Percentiles rank a stretch among this genome's conserved stretches.
Evolutionary conservation across 805 yeast species (phyloP).

Genomic region (Lipomyces mesembrius): DNA sequence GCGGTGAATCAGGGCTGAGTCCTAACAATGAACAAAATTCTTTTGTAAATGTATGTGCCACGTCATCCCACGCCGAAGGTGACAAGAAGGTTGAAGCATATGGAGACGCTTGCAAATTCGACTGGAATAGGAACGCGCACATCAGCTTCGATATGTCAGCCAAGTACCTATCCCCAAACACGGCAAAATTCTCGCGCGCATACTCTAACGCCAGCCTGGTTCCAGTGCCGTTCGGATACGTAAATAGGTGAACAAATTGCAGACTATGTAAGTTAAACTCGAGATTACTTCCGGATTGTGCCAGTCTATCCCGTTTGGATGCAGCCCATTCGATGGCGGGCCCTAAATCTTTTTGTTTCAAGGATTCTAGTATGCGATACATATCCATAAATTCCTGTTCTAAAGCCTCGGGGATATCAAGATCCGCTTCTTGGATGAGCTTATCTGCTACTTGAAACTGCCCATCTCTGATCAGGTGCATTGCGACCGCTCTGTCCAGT

Average conservation of each 20-base stretch:
- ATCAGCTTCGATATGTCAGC: conserved; percentile 53
- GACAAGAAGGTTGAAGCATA: conserved; percentile 40
- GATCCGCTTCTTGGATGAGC: conserved; percentile 42
- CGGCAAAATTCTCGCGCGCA: conserved; percentile 50
- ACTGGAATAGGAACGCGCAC: conserved; percentile 46
- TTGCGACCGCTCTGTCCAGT: conserved; percentile 52
- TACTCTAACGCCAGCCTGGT: conserved; percentile 49
- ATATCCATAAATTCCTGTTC: conserved; percentile 50
- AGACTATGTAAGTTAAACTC: conserved; percentile 54
- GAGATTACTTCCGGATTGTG: conserved; percentile 49
- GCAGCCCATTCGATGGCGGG: conserved; percentile 59
- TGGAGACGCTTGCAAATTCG: conserved; percentile 38
- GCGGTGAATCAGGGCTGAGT: conserved; percentile 58
- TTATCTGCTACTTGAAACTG: conserved; percentile 48
- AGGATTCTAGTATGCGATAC: conserved; percentile 50
- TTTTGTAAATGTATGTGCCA: conserved; percentile 49
- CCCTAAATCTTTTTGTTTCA: conserved; percentile 47
- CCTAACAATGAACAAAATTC: conserved; percentile 58
- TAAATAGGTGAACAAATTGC: conserved; percentile 48
- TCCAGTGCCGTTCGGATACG: conserved; percentile 10
- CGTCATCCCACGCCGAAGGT: conserved; percentile 43
- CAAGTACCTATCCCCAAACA: conserved; percentile 50
- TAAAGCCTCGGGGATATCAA: conserved; percentile 42
- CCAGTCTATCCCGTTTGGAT: conserved; percentile 41
- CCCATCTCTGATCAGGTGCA: conserved; percentile 57